Percentiles rank a stretch among this genome's conserved stretches.
Evolutionary conservation across 768 basidiomycete genomes (phyloP).

Genomic region (Xerocomellus intermedius): DNA sequence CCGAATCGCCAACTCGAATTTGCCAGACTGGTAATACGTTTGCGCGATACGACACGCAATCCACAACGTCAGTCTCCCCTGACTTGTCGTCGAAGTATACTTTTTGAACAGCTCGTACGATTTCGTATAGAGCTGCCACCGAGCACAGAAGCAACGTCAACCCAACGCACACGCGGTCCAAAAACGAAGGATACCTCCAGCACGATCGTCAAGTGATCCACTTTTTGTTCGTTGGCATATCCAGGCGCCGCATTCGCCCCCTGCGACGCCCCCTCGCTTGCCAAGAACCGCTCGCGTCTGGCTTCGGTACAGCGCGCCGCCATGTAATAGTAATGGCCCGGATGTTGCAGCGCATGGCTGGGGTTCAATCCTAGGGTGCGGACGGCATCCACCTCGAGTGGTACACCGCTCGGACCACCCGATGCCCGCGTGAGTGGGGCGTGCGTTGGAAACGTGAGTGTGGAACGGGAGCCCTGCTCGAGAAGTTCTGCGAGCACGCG

Average conservation of each 20-base stretch:
- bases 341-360: constrained; percentile 79
- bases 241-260: constrained; percentile 56
- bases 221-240: constrained; percentile 86
- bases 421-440: constrained; percentile 38
- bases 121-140: constrained; percentile 80
- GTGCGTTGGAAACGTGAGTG: constrained; percentile 60
- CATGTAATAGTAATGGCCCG: constrained; percentile 85
- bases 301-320: constrained; percentile 84
- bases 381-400: constrained; percentile 55
- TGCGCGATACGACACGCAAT: constrained; percentile 90
- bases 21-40: constrained; percentile 75
- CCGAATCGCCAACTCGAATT: constrained; percentile 88
- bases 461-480: constrained; percentile 71
- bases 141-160: not conserved
- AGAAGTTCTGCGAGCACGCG: constrained; percentile 89
- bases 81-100: constrained; percentile 52
- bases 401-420: constrained; percentile 21
- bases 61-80: constrained; percentile 81
- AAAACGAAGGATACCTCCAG: constrained; percentile 58
- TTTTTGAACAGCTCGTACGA: constrained; percentile 93
- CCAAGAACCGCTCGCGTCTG: constrained; percentile 65
- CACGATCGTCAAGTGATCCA: constrained; percentile 80
- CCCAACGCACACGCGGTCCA: not conserved
- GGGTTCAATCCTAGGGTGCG: constrained; percentile 74
- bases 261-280: constrained; percentile 44